Evolutionary conservation across 176 grass and related monocot genomes (phyloP), one percentile per base, ranked within the genome.

Genomic region (Hyparrhenia diplandra): DNA sequence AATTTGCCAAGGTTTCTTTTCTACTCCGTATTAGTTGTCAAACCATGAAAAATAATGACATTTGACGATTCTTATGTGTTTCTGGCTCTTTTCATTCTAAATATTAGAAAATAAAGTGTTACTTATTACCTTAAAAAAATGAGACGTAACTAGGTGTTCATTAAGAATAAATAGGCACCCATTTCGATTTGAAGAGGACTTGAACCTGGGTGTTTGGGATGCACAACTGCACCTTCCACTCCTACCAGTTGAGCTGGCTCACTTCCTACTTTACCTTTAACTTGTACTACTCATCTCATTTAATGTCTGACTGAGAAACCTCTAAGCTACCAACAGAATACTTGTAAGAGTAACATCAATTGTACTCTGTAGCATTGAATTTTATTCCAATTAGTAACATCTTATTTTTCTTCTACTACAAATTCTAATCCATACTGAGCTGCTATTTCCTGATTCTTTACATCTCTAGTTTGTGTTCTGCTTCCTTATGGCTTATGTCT

Each of bases 1-100:
- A 92, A 73, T 78, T 94, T 74, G 85, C 90, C 5, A 90, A 87
- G 88, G 96, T 89, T 35, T 43, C 43, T 88, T 85, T 71, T 85
- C 71, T 76, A n/a, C n/a, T n/a, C n/a, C n/a, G n/a, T n/a, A 25
- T 69, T 49, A 71, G 34, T 57, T 75, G 20, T 5, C 11, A 64
- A 82, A 83, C 57, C 47, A 79, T 74, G 23, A 20, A 42, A 28
- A 80, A 78, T 17, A n/a, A 59, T 75, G 41, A 4, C 1, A 30
- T 31, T 51, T 51, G 47, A 20, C 1, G 0, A 71, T 52, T 74
- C 41, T 51, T 51, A 51, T 23, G 29, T 49, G 10, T 18, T 34
- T 82, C 64, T 67, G 31, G 9, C 43, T 77, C 25, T 40, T 62
- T 67, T 47, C 51, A 31, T 25, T 62, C 11, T 76, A 49, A 80